Evolutionary conservation across 2,329 filamentous ascomycete genomes (phyloP).

Genomic region (Fusarium mexicanum): DNA sequence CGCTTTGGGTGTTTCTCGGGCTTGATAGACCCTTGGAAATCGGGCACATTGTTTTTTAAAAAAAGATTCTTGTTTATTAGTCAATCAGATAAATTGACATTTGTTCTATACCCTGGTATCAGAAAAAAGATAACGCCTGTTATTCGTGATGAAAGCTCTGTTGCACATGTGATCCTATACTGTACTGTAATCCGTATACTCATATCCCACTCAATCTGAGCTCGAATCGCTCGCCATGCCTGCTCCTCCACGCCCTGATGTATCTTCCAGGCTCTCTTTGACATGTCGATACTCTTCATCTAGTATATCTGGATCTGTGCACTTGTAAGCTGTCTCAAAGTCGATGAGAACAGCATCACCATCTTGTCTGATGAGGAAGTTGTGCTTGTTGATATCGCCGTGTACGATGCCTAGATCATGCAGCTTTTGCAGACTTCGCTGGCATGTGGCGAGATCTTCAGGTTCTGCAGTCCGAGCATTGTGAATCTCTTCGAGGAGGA

Average conservation of each 20-base stretch:
- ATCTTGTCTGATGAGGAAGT: conserved; percentile 45
- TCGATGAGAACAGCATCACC: conserved; percentile 44
- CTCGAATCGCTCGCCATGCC: conserved; percentile 42
- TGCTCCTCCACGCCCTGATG: conserved; percentile 38
- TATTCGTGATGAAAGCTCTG: conserved; percentile 6
- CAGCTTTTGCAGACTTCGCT: conserved; percentile 38
- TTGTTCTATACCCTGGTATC: conserved; percentile 25
- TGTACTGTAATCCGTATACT: conserved; percentile 4
- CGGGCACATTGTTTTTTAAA: neutral
- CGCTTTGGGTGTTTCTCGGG: conserved; percentile 31
- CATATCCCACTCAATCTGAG: conserved; percentile 31
- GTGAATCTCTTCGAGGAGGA: conserved; percentile 40
- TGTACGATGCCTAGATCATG: conserved; percentile 47
- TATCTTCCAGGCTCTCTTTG: conserved; percentile 37
- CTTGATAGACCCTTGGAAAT: conserved; percentile 8
- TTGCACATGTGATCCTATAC: neutral
- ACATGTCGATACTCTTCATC: conserved; percentile 39
- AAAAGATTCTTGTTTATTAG: conserved; percentile 6
- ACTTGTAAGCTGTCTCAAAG: conserved; percentile 47
- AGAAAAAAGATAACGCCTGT: conserved; percentile 8
- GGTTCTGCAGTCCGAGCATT: conserved; percentile 42
- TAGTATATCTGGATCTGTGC: conserved; percentile 29
- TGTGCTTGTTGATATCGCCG: conserved; percentile 49
- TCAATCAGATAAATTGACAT: conserved; percentile 11
- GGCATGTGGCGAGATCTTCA: conserved; percentile 44